These are phyloP conservation scores for Acanthamoeba divionensis DNA, from an alignment of 208 protist species.

Conservation along the genomic window DNA sequence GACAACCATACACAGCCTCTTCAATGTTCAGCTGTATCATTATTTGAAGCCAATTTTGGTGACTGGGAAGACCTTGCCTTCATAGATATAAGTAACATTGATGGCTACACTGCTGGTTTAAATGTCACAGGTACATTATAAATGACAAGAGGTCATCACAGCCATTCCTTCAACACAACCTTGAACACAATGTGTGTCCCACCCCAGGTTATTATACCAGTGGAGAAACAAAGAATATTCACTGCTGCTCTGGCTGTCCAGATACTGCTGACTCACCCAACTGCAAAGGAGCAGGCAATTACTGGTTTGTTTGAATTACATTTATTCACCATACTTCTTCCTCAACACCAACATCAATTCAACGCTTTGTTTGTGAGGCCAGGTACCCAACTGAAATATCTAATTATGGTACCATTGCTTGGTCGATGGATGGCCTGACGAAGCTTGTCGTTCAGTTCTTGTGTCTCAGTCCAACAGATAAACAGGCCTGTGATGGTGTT, in stretches of 20 bases:
- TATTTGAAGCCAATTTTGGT: not conserved
- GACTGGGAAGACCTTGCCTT: not conserved
- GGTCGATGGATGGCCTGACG: not conserved
- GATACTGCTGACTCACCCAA: constrained; percentile 38
- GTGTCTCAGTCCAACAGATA: not conserved
- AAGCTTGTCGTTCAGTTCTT: not conserved
- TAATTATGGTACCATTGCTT: not conserved
- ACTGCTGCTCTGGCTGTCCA: constrained; percentile 2
- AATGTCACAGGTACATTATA: not conserved
- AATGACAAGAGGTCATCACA: no score
- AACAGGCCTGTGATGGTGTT: not conserved
- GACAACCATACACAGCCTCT: no score
- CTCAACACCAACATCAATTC: no score
- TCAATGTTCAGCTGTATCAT: not conserved
- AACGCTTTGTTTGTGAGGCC: no score
- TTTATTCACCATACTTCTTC: no score
- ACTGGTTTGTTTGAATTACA: not conserved
- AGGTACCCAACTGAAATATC: not conserved
- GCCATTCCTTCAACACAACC: no score
- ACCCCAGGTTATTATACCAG: not conserved
- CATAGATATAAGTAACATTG: constrained; percentile 43
- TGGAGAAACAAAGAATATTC: not conserved
- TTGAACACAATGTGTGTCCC: not conserved
- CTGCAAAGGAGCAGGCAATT: constrained; percentile 4
- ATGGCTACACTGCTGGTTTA: constrained; percentile 29